These are phyloP conservation scores for Anisodus tanguticus DNA, from an alignment of 257 asterid genomes.

Conservation along the genomic window DNA sequence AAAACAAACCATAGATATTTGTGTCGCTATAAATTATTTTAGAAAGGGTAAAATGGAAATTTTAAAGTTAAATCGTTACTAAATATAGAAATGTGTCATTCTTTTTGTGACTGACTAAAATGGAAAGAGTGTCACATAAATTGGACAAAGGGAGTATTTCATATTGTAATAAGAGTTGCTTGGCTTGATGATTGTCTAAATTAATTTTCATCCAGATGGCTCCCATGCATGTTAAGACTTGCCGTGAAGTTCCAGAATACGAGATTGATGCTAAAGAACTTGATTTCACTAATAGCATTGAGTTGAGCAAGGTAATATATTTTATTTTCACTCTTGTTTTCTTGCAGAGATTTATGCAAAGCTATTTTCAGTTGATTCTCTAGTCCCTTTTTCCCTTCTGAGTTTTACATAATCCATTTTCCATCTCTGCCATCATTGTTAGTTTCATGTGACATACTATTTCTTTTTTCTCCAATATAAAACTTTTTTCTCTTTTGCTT, in stretches of 20 bases:
- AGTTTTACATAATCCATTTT: neutral
- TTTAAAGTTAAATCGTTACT: no score
- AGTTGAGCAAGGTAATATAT: constrained; percentile 68
- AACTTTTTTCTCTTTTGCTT: neutral
- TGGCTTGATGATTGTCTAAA: neutral
- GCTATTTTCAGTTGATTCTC: neutral
- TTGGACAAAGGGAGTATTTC: neutral
- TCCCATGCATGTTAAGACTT: constrained; percentile 82
- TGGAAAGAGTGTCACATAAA: no score
- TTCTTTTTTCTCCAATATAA: no score
- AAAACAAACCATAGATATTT: no score
- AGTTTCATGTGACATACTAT: neutral
- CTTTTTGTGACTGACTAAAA: no score
- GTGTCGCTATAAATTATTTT: no score
- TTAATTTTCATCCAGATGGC: constrained; percentile 55
- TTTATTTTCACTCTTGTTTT: neutral
- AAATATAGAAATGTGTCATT: no score
- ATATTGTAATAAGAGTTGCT: neutral
- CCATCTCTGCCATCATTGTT: neutral
- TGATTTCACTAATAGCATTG: constrained; percentile 75
- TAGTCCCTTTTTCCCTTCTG: neutral
- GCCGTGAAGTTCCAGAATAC: constrained; percentile 86
- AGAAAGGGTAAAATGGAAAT: no score
- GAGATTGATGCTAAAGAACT: constrained; percentile 81
- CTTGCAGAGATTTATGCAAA: neutral